phyloP scores from a whole-genome alignment of 202 grass and related monocot species.

The Zoysia matrella region DNA sequence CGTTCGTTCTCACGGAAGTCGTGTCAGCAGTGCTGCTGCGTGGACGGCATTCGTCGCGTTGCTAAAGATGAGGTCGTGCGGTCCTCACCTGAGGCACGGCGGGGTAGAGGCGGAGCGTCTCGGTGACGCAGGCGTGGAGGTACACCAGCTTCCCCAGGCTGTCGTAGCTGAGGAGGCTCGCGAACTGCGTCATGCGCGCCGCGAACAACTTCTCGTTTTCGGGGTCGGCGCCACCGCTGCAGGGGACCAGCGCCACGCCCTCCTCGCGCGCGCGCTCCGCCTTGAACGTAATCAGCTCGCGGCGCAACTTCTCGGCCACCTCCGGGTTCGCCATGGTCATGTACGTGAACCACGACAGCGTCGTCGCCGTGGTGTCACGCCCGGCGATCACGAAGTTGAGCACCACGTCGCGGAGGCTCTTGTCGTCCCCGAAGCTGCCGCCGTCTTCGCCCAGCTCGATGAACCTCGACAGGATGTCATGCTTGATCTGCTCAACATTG shows the following conservation, averaged over 20 bases:
- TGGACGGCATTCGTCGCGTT: no score
- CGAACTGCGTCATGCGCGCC: constrained; percentile 65
- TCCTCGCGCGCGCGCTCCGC: constrained; percentile 71
- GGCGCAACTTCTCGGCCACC: no score
- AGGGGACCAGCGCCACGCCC: constrained; percentile 48
- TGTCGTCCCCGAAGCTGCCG: constrained; percentile 19
- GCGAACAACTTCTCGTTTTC: constrained; percentile 44
- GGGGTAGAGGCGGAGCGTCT: constrained; percentile 90
- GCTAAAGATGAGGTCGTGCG: no score
- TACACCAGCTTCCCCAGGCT: constrained; percentile 78
- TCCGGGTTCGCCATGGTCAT: no score
- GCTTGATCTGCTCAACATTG: constrained; percentile 62
- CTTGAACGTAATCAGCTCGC: constrained; percentile 73
- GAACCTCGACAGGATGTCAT: constrained; percentile 92
- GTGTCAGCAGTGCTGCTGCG: no score
- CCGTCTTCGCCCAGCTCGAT: constrained; percentile 79
- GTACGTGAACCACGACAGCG: no score
- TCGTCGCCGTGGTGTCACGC: no score
- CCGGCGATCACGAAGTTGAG: no score
- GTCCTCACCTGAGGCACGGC: constrained; percentile 72
- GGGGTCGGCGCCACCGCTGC: neutral
- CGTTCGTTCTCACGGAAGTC: neutral
- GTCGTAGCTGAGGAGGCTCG: constrained; percentile 73
- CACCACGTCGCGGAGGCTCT: no score
- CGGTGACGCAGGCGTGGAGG: constrained; percentile 89